Evolutionary conservation across 129 eudicot species (phyloP), one percentile per base, ranked within the genome.

Genomic region (Chrysanthemum lavandulifolium): DNA sequence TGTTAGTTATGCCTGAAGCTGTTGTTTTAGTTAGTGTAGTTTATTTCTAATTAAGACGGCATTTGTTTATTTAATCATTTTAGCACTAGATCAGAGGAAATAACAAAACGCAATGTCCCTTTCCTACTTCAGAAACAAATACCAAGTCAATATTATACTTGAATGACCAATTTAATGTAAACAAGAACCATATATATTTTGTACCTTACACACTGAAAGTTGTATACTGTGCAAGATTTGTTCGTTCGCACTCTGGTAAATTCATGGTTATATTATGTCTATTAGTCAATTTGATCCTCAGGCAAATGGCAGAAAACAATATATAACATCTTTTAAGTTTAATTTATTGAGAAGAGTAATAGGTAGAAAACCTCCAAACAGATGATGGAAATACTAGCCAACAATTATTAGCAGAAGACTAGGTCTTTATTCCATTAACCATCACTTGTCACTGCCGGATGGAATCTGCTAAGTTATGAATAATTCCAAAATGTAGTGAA

Each of bases 381-480:
- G 48, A 73, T 50, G 52, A 73, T 8, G 60, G 0, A 52, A 62
- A 74, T 64, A 63, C 47, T 53, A 53, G 25, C 45, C 31, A 52
- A 53, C 67, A 75, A 75, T 54, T 66, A 66, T 56, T 66, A n/a
- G 47, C 73, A 56, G 16, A 75, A 55, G 79, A 75, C 66, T 75
- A 65, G 73, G 79, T 75, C 71, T 25, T 9, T 23, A 40, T 40
- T 48, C 19, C 33, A 3, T 33, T 11, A 75, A 55, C 47, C 73
- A 65, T 75, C 73, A 65, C 14, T 57, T 75, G 48, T 75, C 67
- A 3, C 23, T 75, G 79, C 73, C 79, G 79, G 72, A 72, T 36
- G 47, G 66, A 67, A 65, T 75, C 25, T 65, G 3, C 15, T 63
- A 54, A 55, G 14, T 54, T 3, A 55, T 65, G 25, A 33, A 64